Conservation (phyloP, 768 basidiomycete genomes). For the Candolleomyces eurysporus region DNA sequence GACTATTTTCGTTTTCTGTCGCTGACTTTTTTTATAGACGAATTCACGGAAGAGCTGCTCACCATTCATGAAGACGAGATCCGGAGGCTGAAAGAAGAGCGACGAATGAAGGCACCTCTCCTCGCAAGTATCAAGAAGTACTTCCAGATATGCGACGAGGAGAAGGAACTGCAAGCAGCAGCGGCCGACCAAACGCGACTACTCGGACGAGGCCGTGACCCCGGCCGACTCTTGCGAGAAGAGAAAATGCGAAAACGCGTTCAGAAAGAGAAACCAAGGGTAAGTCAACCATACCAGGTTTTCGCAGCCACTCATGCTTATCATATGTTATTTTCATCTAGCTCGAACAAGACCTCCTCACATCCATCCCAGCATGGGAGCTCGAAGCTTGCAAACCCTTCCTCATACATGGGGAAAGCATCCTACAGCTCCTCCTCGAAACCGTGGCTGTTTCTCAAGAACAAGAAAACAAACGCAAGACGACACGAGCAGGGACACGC, state of each 20-base stretch:
- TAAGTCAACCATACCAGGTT: constrained; percentile 34
- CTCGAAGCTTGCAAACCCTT: constrained; percentile 68
- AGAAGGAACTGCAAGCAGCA: constrained; percentile 80
- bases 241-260: constrained; percentile 98
- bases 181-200: constrained; percentile 81
- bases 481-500: constrained; percentile 51
- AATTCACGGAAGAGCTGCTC: constrained; percentile 86
- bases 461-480: constrained; percentile 75
- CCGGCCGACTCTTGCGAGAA: constrained; percentile 83
- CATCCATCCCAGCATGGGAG: constrained; percentile 85
- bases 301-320: neutral
- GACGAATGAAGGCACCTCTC: constrained; percentile 72
- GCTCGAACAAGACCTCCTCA: constrained; percentile 87
- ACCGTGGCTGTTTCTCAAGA: constrained; percentile 59
- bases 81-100: constrained; percentile 75
- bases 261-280: constrained; percentile 87
- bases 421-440: constrained; percentile 77
- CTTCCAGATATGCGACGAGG: constrained; percentile 86
- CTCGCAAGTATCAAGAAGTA: constrained; percentile 81
- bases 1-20: neutral
- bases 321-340: constrained; percentile 26
- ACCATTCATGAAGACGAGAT: constrained; percentile 86
- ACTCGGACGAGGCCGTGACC: constrained; percentile 80
- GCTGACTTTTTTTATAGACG: constrained; percentile 45
- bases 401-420: constrained; percentile 80